Base-by-base conservation (phyloP, 306 rosid species). In the Castanopsis chinensis region DNA sequence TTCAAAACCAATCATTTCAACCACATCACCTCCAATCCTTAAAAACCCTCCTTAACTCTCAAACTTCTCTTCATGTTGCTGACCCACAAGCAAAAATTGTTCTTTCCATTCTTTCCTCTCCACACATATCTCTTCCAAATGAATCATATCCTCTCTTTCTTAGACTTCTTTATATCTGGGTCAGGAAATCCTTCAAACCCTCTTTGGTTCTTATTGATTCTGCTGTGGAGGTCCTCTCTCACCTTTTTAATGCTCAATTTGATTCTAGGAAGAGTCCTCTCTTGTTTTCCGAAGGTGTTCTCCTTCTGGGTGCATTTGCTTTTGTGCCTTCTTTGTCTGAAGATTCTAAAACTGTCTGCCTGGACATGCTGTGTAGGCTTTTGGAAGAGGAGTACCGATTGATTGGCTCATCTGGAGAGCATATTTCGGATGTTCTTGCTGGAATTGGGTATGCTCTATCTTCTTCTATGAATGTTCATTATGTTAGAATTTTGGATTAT, bases 401-500 rank as follows among this genome's bases (percentile, higher is more conserved):
- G 23, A 79, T 87, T 72, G 86, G 86, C 52, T 86, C 83, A 17
- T 77, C 53, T 13, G 60, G 77, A 72, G 85, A 80, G 43, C 84
- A 87, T 61, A 19, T 90, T 79, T 90, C 97, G 3, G 80, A 80
- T 71, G 87, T 94, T 78, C 84, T 94, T 35, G 99, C 97, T 9
- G 99, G 94, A 41, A 84, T 94, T 73, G 97, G 97, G 27, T 94
- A 92, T 83, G 97, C 97, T 83, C 25, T 94, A 60, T 92, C 91
- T 21, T 90, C 93, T 80, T 88, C 94, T 7, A 77, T 83, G 69
- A 76, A 33, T 81, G 85, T 70, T 81, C 80, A 83, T 84, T 84
- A 72, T 85, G 71, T 61, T 32, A 87, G 80, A 20, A 71, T 90
- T 33, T 81, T 94, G 74, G 90, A 86, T 76, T 88, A 75, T 32